Conservation (phyloP, 2,329 filamentous ascomycete genomes). For the Aspergillus latus region DNA sequence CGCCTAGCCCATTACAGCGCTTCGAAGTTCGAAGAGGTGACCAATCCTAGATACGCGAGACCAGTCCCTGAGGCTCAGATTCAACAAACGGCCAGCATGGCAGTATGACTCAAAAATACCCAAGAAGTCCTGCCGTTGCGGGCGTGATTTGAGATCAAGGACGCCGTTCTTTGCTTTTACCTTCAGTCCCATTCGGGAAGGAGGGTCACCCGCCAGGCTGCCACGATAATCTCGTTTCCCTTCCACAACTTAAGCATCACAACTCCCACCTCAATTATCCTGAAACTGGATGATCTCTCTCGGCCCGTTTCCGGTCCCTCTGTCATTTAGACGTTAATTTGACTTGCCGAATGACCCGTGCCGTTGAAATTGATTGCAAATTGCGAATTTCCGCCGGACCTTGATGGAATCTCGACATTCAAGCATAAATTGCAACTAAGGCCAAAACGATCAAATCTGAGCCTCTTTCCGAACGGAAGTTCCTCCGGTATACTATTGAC, state of each 20-base stretch:
- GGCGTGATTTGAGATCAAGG: background rate
- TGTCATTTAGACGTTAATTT: background rate
- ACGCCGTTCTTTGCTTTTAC: background rate
- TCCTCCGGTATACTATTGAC: background rate
- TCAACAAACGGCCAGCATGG: background rate
- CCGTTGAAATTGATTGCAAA: background rate
- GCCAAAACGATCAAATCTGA: background rate
- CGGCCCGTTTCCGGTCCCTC: background rate
- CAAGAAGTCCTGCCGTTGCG: background rate
- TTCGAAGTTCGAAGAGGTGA: background rate
- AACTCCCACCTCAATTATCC: background rate
- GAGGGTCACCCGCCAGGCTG: background rate
- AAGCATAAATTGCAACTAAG: background rate
- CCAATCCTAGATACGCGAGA: background rate
- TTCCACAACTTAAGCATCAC: background rate
- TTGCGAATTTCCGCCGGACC: background rate
- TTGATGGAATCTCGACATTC: background rate
- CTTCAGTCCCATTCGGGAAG: background rate
- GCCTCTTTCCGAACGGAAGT: background rate
- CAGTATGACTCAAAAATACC: background rate
- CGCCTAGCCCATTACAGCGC: conserved; percentile 1
- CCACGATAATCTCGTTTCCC: background rate
- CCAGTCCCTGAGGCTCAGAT: conserved; percentile 7
- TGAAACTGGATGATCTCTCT: background rate
- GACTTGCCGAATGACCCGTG: background rate